phyloP scores from a whole-genome alignment of 345 rosid genomes.

The Rhodomyrtus tomentosa region DNA sequence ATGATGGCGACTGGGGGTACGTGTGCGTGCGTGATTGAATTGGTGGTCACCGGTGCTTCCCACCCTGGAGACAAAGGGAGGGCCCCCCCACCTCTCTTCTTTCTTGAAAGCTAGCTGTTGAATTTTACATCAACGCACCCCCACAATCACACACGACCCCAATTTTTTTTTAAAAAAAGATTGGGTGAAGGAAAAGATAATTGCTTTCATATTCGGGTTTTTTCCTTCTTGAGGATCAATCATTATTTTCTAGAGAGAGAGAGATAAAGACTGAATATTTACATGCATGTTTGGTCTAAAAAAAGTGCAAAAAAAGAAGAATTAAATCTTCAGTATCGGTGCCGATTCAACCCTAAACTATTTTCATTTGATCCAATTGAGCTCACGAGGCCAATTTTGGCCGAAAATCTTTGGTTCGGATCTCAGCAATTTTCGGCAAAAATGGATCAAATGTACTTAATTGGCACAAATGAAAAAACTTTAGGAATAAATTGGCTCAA shows the following conservation, averaged over 20 bases:
- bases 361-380: no score
- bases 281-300: not conserved
- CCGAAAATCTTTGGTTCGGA: no score
- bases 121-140: conserved; percentile 11
- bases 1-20: not conserved
- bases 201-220: not conserved
- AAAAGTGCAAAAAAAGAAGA: no score
- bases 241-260: not conserved
- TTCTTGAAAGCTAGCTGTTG: conserved; percentile 20
- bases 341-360: no score
- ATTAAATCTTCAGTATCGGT: no score
- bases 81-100: conserved; percentile 5
- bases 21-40: conserved; percentile 36
- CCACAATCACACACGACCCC: conserved; percentile 4
- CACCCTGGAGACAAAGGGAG: conserved; percentile 28
- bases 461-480: no score
- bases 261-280: conserved; percentile 17
- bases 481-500: no score
- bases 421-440: no score
- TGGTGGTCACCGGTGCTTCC: conserved; percentile 31
- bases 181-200: conserved; percentile 4
- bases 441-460: no score
- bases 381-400: no score
- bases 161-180: not conserved
- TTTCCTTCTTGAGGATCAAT: not conserved